Base-by-base conservation (phyloP, 176 grass and related monocot species). In the Metroxylon sagu region DNA sequence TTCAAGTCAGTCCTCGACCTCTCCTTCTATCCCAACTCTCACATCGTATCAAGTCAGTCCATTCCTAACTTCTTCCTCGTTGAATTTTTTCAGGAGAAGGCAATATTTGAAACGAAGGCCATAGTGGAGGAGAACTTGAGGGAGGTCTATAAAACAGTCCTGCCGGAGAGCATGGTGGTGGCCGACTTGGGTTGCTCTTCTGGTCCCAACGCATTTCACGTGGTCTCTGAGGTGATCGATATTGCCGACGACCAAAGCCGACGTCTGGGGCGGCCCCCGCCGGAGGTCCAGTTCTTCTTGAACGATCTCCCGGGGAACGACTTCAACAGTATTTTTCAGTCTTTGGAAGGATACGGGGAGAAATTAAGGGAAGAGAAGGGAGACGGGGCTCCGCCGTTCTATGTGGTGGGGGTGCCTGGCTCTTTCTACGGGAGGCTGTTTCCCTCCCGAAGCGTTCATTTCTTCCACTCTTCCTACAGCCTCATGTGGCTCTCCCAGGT, bases 401-500 rank as follows among this genome's bases (percentile, higher is more conserved):
- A 29, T 29, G 28, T 29, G 3, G 28, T 4, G 28, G 28, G 28
- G 3, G 28, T 29, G 28, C 28, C 28, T 29, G 28, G 28, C 28
- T 29, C 28, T 29, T 29, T 29, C 28, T 29, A 29, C 4, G 28
- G 28, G 28, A 29, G 28, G 28, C 28, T 29, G 1, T 29, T 29
- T 5, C 28, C 28, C 28, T 29, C 28, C 3, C 25, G 17, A 15
- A 30, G 6, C 60, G 79, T 95, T 25, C 76, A 86, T 52, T 64
- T 95, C 43, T 89, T 95, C 48, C 82, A 95, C 68, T 95, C 82
- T 18, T 75, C 75, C 5, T 83, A 66, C 15, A 80, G 70, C 14
- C 90, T 89, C 50, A 73, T 75, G 76, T 89, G 76, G 70, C 61
- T 81, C 21, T 83, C 90, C 62, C 74, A 78, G 85, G 86, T 90